phyloP scores from a whole-genome alignment of 106 monocot species.

The Apostasia ramifera region DNA sequence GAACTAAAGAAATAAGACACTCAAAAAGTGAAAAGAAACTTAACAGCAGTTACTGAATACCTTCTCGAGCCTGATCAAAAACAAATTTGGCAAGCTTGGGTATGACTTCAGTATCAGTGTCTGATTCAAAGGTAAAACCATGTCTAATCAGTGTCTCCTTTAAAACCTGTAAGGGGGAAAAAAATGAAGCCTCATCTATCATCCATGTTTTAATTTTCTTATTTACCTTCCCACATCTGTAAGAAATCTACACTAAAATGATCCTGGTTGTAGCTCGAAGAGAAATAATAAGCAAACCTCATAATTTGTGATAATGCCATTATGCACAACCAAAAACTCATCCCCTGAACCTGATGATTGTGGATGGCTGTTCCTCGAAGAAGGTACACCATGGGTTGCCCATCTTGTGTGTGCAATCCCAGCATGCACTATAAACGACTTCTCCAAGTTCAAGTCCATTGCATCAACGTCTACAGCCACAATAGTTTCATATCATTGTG shows the following conservation, averaged over 20 bases:
- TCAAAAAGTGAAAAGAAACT: not conserved
- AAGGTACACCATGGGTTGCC: constrained; percentile 98
- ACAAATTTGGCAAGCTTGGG: constrained; percentile 98
- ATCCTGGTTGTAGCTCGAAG: not conserved
- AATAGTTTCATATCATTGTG: not conserved
- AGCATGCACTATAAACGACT: constrained; percentile 71
- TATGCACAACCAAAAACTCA: constrained; percentile 96
- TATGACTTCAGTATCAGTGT: constrained; percentile 99
- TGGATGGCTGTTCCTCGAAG: constrained; percentile 95
- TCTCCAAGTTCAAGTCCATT: constrained; percentile 59
- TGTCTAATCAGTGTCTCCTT: constrained; percentile 90
- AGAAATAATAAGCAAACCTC: constrained; percentile 46
- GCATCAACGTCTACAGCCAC: constrained; percentile 57
- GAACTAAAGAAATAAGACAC: too few relatives aligned
- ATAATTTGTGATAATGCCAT: constrained; percentile 98
- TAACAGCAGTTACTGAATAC: constrained; percentile 19
- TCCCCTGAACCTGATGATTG: constrained; percentile 72
- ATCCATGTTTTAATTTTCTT: too few relatives aligned
- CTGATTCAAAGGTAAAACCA: constrained; percentile 92
- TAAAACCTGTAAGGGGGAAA: constrained; percentile 46
- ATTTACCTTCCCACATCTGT: too few relatives aligned
- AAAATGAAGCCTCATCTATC: not conserved
- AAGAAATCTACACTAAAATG: too few relatives aligned
- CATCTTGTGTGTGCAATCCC: constrained; percentile 97
- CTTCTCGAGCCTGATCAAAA: constrained; percentile 77